Conservation (phyloP, 257 asterid species). For the Jasminum sambac region DNA sequence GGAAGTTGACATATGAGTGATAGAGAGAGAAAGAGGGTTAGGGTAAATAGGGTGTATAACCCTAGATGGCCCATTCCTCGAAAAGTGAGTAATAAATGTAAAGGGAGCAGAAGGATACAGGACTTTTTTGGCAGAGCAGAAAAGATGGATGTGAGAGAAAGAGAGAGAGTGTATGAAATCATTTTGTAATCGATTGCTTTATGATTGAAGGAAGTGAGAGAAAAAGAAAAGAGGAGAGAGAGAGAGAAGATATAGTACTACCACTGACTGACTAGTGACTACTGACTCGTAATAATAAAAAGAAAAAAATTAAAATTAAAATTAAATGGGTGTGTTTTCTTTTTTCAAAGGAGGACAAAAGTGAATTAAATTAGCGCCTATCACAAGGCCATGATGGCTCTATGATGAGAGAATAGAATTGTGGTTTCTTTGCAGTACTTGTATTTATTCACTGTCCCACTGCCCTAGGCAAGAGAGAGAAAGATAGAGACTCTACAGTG, state of each 20-base stretch:
- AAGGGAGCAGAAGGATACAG: constrained; percentile 68
- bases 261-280: constrained; percentile 6
- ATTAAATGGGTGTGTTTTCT: constrained; percentile 36
- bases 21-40: neutral
- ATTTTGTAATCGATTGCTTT: constrained; percentile 97
- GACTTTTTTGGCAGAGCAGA: constrained; percentile 85
- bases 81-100: constrained; percentile 65
- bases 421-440: constrained; percentile 75
- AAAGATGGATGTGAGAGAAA: constrained; percentile 67
- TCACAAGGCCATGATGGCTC: constrained; percentile 71
- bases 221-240: constrained; percentile 8
- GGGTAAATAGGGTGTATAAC: constrained; percentile 24
- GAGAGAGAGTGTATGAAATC: constrained; percentile 40
- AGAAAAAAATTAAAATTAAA: constrained; percentile 29
- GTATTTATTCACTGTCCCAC: constrained; percentile 61
- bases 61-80: constrained; percentile 75
- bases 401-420: constrained; percentile 92
- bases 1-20: constrained; percentile 58
- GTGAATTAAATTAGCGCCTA: constrained; percentile 32
- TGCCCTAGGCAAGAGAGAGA: constrained; percentile 46
- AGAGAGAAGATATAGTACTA: no score
- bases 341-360: constrained; percentile 51
- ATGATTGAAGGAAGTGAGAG: constrained; percentile 50
- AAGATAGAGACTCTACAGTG: constrained; percentile 7
- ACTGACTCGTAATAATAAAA: neutral